A percentile compares a stretch with the other conserved stretches of the same genome.
Conservation (phyloP, 306 rosid species). For the Malus asiatica region DNA sequence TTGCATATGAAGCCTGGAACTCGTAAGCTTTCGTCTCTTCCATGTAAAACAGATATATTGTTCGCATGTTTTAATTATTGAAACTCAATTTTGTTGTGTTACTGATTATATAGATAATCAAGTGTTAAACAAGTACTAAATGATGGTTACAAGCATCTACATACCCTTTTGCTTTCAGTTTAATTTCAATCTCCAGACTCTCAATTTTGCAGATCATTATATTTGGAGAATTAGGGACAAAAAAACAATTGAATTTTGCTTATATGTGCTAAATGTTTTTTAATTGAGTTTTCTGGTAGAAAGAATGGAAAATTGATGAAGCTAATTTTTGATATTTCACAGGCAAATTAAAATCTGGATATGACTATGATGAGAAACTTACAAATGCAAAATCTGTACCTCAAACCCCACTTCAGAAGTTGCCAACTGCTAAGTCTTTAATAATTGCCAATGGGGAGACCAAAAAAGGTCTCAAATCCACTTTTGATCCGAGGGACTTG, state of each 20-base stretch:
- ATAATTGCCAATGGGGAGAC: conserved; percentile 20
- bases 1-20: conserved; percentile 27
- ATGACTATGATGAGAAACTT: neutral
- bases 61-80: neutral
- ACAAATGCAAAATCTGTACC: conserved; percentile 7
- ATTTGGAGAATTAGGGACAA: neutral
- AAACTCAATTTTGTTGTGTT: neutral
- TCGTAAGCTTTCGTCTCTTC: conserved; percentile 20
- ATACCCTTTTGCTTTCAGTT: neutral
- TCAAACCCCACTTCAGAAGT: conserved; percentile 18
- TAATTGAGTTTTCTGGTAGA: neutral
- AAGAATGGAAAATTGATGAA: neutral
- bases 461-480: conserved; percentile 14
- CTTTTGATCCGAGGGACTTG: conserved; percentile 18
- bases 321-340: neutral
- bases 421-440: conserved; percentile 19
- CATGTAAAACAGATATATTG: neutral
- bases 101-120: neutral
- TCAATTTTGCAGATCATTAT: neutral
- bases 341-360: conserved; percentile 28
- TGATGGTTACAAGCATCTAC: neutral
- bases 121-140: neutral
- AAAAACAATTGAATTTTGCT: neutral
- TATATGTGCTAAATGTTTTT: neutral
- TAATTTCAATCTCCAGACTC: neutral